Evolutionary conservation across 1,284 basidiomycete species (phyloP).

Genomic region (Tilletia indica): DNA sequence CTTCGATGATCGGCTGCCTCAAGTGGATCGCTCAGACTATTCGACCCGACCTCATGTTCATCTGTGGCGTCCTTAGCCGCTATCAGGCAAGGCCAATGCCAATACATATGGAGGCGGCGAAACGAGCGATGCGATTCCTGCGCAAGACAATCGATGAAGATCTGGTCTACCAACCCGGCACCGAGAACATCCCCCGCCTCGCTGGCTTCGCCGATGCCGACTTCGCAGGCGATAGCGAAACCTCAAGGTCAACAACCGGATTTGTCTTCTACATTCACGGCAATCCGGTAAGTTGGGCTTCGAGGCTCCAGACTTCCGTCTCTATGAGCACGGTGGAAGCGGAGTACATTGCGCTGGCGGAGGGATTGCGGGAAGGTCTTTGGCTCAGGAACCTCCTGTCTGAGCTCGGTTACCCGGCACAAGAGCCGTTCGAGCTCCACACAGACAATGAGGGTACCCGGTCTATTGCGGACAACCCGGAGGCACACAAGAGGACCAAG

Average conservation of each 20-base stretch:
- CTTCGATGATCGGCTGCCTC: slow-evolving; percentile 10
- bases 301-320: neutral
- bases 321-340: neutral
- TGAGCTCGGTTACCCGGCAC: neutral
- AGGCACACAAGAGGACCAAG: neutral
- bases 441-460: neutral
- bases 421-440: neutral
- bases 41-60: neutral
- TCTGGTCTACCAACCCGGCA: neutral
- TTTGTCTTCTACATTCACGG: slow-evolving; percentile 1
- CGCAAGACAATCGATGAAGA: neutral
- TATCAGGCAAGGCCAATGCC: neutral
- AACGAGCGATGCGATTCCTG: neutral
- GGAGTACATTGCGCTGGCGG: slow-evolving; percentile 15
- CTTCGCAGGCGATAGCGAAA: neutral
- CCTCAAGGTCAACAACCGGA: slow-evolving; percentile 2
- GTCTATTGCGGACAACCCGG: neutral
- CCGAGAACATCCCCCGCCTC: neutral
- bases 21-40: slow-evolving; percentile 5
- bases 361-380: neutral
- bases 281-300: neutral
- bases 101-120: neutral
- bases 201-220: neutral
- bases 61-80: neutral
- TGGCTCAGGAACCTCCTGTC: neutral